Evolutionary conservation across 2,329 filamentous ascomycete species (phyloP).

Genomic region (Bipolaris oryzae): DNA sequence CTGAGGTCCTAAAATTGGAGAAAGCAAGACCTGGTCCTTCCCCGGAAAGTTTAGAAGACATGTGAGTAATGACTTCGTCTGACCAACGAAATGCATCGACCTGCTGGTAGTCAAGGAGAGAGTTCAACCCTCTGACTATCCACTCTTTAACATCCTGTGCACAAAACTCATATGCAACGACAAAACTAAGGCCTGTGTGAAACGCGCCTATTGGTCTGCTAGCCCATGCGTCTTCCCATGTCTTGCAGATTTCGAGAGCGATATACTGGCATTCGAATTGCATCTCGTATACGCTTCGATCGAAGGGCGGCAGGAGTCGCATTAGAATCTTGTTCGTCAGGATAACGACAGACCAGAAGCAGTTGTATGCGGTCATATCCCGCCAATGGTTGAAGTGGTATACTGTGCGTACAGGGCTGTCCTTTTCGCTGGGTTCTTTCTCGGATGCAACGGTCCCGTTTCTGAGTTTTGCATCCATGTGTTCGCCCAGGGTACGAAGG

Average conservation of each 20-base stretch:
- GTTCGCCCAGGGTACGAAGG: constrained; percentile 25
- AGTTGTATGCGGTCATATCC: constrained; percentile 41
- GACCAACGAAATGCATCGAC: constrained; percentile 40
- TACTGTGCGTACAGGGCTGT: constrained; percentile 28
- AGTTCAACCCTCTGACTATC: constrained; percentile 37
- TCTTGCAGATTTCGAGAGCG: constrained; percentile 43
- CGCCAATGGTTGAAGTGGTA: constrained; percentile 42
- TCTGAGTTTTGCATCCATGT: constrained; percentile 30
- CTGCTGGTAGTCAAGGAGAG: constrained; percentile 34
- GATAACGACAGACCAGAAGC: constrained; percentile 42
- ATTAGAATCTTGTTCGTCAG: constrained; percentile 39
- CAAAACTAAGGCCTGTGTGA: constrained; percentile 40
- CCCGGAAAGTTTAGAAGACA: constrained; percentile 36
- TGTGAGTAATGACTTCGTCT: constrained; percentile 31
- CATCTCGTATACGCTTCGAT: constrained; percentile 27
- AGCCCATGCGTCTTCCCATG: constrained; percentile 44
- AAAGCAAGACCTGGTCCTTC: constrained; percentile 33
- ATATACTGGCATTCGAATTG: constrained; percentile 36
- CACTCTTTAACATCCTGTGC: constrained; percentile 31
- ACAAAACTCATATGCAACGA: constrained; percentile 43
- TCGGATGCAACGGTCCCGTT: constrained; percentile 32
- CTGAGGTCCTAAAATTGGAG: constrained; percentile 22
- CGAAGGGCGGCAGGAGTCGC: constrained; percentile 33
- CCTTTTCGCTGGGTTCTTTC: constrained; percentile 23
- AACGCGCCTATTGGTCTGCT: constrained; percentile 42